phyloP scores from a whole-genome alignment of 2,329 filamentous ascomycete species.

The Curvularia verruculosa region DNA sequence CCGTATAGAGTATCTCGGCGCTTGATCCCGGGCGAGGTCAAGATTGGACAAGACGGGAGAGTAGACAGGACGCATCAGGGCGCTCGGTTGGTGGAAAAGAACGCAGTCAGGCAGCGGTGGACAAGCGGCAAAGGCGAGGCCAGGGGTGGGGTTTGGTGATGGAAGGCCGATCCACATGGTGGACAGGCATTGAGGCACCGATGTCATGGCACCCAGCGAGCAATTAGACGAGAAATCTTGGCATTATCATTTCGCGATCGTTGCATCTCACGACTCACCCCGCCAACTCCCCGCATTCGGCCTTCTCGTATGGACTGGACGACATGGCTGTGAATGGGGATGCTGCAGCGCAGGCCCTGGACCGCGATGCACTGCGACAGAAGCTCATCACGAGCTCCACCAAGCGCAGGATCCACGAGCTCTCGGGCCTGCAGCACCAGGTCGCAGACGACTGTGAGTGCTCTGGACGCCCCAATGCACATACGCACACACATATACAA shows the following conservation, averaged over 20 bases:
- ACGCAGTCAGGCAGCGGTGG: constrained; percentile 2
- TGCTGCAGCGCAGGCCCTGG: constrained; percentile 39
- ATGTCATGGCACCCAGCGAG: constrained; percentile 24
- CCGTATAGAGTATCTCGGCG: constrained; percentile 46
- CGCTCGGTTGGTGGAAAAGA: constrained; percentile 16
- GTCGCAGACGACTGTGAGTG: constrained; percentile 53
- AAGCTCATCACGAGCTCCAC: constrained; percentile 56
- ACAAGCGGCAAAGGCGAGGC: constrained; percentile 7
- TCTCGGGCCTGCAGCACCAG: constrained; percentile 53
- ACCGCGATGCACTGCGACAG: constrained; percentile 47
- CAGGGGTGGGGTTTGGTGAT: constrained; percentile 12
- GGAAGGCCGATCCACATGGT: constrained; percentile 24
- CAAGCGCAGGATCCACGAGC: constrained; percentile 54
- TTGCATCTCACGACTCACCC: constrained; percentile 27
- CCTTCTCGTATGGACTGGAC: constrained; percentile 38
- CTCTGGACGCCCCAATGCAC: background rate
- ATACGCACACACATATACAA: background rate
- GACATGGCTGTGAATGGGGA: constrained; percentile 48
- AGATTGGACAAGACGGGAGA: constrained; percentile 35
- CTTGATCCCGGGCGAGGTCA: constrained; percentile 45
- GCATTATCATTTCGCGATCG: constrained; percentile 12
- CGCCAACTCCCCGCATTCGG: constrained; percentile 34
- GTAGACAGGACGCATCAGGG: constrained; percentile 43
- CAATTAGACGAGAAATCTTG: constrained; percentile 30
- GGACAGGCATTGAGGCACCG: constrained; percentile 1